These are phyloP conservation scores for Epichloe typhina DNA, from an alignment of 2,329 filamentous ascomycete species.

Conservation along the genomic window DNA sequence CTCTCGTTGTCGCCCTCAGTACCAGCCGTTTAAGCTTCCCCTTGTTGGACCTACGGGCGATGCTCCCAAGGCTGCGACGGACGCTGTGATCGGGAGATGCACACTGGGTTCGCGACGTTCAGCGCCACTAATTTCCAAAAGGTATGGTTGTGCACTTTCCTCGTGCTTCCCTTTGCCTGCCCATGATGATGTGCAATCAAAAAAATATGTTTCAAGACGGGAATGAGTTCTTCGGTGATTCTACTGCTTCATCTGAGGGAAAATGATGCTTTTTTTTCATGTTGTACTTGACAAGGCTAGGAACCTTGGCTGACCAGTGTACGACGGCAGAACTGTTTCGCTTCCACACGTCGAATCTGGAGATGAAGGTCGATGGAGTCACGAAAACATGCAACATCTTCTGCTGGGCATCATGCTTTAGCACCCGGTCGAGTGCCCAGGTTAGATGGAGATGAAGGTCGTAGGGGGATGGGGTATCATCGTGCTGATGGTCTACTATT, in stretches of 20 bases:
- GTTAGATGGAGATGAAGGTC: too few relatives aligned
- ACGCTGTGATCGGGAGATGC: slow-evolving; percentile 4
- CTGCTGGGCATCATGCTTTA: too few relatives aligned
- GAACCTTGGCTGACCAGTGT: background rate
- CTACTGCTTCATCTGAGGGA: slow-evolving; percentile 8
- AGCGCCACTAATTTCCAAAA: background rate
- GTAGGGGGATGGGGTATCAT: too few relatives aligned
- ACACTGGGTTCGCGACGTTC: background rate
- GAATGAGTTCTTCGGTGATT: slow-evolving; percentile 23
- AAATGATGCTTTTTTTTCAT: background rate
- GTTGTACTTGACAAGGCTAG: background rate
- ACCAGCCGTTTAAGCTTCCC: slow-evolving; percentile 6
- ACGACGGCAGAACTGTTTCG: background rate
- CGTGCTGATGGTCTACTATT: too few relatives aligned
- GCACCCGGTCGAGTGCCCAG: too few relatives aligned
- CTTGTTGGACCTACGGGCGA: background rate
- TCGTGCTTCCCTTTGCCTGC: background rate
- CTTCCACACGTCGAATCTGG: background rate
- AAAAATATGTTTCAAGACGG: slow-evolving; percentile 26
- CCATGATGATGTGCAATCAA: slow-evolving; percentile 9
- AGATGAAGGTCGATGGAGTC: too few relatives aligned
- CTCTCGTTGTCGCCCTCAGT: slow-evolving; percentile 10
- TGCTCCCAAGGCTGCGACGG: background rate
- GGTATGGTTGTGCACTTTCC: background rate
- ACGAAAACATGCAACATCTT: too few relatives aligned